Conservation (phyloP, 306 rosid species). For the Carpinus viminea region DNA sequence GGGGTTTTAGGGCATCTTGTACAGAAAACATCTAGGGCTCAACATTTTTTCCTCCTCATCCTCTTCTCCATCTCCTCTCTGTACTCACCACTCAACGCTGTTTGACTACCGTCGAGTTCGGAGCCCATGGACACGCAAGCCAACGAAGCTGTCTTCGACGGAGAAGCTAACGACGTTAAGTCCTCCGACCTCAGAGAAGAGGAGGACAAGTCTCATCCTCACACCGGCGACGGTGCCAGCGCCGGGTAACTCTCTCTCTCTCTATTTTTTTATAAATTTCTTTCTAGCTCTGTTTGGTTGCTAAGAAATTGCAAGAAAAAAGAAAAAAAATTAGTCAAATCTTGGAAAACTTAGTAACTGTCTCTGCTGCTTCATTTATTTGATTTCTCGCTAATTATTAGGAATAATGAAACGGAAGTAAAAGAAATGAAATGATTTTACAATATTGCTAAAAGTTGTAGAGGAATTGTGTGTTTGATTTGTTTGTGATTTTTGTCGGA, state of each 20-base stretch:
- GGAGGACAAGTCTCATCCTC: slow-evolving; percentile 69
- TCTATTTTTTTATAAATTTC: not conserved
- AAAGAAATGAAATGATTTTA: not conserved
- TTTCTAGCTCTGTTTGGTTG: no score
- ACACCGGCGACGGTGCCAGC: slow-evolving; percentile 90
- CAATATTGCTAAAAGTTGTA: not conserved
- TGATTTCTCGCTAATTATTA: no score
- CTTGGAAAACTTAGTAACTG: slow-evolving; percentile 8
- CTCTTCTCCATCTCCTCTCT: not conserved
- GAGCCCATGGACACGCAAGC: slow-evolving; percentile 64
- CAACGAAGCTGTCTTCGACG: slow-evolving; percentile 43
- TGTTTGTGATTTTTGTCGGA: slow-evolving; percentile 20
- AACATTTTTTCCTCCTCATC: not conserved
- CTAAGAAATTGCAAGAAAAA: not conserved
- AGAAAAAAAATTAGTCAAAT: slow-evolving; percentile 2
- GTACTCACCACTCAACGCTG: not conserved
- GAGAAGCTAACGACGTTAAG: slow-evolving; percentile 54
- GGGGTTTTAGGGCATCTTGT: not conserved
- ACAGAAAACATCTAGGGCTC: not conserved
- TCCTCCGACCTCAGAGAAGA: slow-evolving; percentile 59
- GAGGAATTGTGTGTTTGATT: not conserved
- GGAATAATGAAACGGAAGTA: not conserved
- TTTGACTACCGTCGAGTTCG: not conserved
- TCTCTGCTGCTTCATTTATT: not conserved
- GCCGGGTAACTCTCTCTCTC: slow-evolving; percentile 62